phyloP scores from a whole-genome alignment of 2,329 filamentous ascomycete genomes.

The Phaeomoniella chlamydospora region DNA sequence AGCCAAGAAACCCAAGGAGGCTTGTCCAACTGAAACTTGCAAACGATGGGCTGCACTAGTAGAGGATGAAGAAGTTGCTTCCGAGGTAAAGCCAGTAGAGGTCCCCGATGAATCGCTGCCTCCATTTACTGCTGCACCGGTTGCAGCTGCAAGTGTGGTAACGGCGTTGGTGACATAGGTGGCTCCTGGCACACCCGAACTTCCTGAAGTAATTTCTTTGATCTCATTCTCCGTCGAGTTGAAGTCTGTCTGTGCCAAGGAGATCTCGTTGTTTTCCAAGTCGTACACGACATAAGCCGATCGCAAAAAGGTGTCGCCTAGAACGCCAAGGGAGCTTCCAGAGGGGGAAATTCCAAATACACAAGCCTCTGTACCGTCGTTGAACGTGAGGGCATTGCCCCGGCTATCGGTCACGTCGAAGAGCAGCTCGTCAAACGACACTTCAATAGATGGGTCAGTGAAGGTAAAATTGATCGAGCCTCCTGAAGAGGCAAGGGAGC shows the following conservation, averaged over 20 bases:
- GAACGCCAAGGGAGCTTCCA: slow-evolving; percentile 30
- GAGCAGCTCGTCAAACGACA: slow-evolving; percentile 41
- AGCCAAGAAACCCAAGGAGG: neutral
- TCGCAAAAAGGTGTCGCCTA: slow-evolving; percentile 49
- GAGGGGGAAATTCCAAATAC: slow-evolving; percentile 37
- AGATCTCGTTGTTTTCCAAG: slow-evolving; percentile 44
- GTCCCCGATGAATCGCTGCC: slow-evolving; percentile 5
- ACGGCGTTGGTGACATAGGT: slow-evolving; percentile 16
- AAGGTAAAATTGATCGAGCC: slow-evolving; percentile 43
- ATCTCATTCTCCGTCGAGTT: slow-evolving; percentile 36
- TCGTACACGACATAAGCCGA: slow-evolving; percentile 51
- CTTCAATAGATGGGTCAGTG: slow-evolving; percentile 37
- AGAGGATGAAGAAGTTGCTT: slow-evolving; percentile 1
- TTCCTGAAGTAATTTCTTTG: slow-evolving; percentile 37
- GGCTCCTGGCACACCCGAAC: slow-evolving; percentile 36
- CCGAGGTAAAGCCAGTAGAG: slow-evolving; percentile 2
- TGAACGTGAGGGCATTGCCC: slow-evolving; percentile 19
- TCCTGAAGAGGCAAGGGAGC: slow-evolving; percentile 31
- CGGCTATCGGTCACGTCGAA: slow-evolving; percentile 27
- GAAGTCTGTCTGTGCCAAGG: slow-evolving; percentile 46
- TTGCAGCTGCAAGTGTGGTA: slow-evolving; percentile 7
- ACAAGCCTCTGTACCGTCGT: slow-evolving; percentile 21
- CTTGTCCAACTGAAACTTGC: neutral
- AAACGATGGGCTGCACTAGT: neutral
- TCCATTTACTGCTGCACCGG: slow-evolving; percentile 6